These are phyloP conservation scores for Fusarium sp. DNA, from an alignment of 2,329 filamentous ascomycete species.

Conservation along the genomic window DNA sequence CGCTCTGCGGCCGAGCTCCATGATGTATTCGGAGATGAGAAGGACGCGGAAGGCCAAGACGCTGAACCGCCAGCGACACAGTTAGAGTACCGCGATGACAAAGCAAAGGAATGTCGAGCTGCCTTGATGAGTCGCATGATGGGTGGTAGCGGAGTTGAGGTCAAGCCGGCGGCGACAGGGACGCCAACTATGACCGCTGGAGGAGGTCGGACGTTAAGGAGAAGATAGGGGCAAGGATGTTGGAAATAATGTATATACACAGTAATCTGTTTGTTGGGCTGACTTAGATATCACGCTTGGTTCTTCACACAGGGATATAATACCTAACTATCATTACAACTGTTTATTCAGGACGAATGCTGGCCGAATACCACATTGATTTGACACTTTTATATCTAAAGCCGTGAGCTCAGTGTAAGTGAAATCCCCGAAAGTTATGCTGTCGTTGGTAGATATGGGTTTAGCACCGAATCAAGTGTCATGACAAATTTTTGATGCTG, in stretches of 20 bases:
- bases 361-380: no score
- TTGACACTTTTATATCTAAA: no score
- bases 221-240: slow-evolving; percentile 25
- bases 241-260: slow-evolving; percentile 5
- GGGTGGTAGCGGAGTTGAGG: slow-evolving; percentile 39
- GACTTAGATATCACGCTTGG: slow-evolving; percentile 6
- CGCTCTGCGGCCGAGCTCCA: slow-evolving; percentile 55
- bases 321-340: not conserved
- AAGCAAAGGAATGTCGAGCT: slow-evolving; percentile 61
- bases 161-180: slow-evolving; percentile 22
- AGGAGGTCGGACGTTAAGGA: slow-evolving; percentile 45
- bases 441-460: not conserved
- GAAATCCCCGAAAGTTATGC: not conserved
- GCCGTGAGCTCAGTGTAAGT: no score
- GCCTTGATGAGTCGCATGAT: slow-evolving; percentile 63
- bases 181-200: slow-evolving; percentile 21
- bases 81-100: slow-evolving; percentile 67
- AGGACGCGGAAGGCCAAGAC: slow-evolving; percentile 46
- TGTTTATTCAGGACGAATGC: no score
- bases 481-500: not conserved
- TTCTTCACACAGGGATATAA: not conserved
- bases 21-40: slow-evolving; percentile 42
- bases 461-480: no score
- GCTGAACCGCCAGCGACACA: slow-evolving; percentile 64
- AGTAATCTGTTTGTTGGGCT: slow-evolving; percentile 10